Base-by-base conservation (phyloP, 768 basidiomycete genomes). In the Boletus pseudopeckii region DNA sequence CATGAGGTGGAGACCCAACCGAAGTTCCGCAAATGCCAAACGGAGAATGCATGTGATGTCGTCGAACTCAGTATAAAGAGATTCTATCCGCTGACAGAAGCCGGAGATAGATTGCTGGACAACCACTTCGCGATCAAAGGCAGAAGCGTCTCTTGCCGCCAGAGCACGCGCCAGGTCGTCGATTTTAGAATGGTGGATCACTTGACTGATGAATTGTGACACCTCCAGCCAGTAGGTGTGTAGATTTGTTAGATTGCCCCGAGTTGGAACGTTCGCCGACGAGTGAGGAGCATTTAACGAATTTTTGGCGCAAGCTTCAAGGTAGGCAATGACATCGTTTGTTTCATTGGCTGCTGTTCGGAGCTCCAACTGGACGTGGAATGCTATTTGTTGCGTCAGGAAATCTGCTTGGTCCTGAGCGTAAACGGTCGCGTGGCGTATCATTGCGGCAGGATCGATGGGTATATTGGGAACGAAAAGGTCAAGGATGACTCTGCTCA, bases 401-500 rank as follows among this genome's bases (percentile, higher is more conserved):
- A 73, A 61, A 2, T 65, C 58, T 32, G 72, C 60, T 50, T 83
- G 75, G 45, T 74, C 63, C 28, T 65, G 62, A 65, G 78, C 75
- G 28, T 84, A 81, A 30, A 73, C 67, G 2, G 64, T 62, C 0
- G 74, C 72, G 45, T 74, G 79, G 47, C 74, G 77, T 50, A 83
- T 77, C 33, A 85, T 78, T 22, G 83, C 84, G 7, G 86, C 84
- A 26, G 97, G 97, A 67, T 99, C 97, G 45, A 98, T 72, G 3
- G 95, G 92, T 2, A 82, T 73, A 66, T 92, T 80, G 0, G 97
- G 93, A 37, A 98, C 76, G 64, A 87, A 86, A 18, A 95, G 78
- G 4, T 85, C 75, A 22, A 92, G 66, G 24, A 94, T 69, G 50
- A 85, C 59, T 17, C 75, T 76, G 42, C 81, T 78, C 45, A 90